These are phyloP conservation scores for Macrotyloma uniflorum DNA, from an alignment of 306 rosid species.

Conservation along the genomic window DNA sequence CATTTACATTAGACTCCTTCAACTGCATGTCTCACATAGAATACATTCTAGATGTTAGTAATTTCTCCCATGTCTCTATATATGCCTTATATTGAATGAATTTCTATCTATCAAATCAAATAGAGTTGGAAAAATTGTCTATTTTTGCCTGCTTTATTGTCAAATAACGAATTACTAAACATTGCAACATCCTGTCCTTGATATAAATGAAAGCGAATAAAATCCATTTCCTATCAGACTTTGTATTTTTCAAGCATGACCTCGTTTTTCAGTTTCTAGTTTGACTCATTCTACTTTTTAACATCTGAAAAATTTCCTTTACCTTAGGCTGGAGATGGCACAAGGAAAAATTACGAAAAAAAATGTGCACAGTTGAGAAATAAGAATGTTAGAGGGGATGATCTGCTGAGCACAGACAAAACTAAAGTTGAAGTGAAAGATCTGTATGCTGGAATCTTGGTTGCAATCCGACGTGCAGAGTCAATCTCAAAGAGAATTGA, in stretches of 20 bases:
- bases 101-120: neutral
- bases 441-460: conserved; percentile 83
- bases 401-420: conserved; percentile 64
- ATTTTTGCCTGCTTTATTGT: neutral
- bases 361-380: conserved; percentile 70
- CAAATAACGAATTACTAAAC: neutral
- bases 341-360: conserved; percentile 75
- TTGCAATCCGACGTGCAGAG: conserved; percentile 89
- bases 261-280: neutral
- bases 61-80: neutral
- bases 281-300: conserved; percentile 21
- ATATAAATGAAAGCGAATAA: neutral
- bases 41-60: neutral
- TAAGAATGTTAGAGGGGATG: conserved; percentile 75
- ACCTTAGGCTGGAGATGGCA: conserved; percentile 80
- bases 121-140: no score
- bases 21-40: neutral
- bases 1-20: neutral
- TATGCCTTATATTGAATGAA: neutral
- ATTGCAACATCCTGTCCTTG: neutral
- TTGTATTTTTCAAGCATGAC: neutral
- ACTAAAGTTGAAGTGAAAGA: conserved; percentile 81
- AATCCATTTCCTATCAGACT: neutral
- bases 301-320: conserved; percentile 29
- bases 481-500: conserved; percentile 84